Evolutionary conservation across 257 asterid species (phyloP).

Genomic region (Solanum paucissectum): DNA sequence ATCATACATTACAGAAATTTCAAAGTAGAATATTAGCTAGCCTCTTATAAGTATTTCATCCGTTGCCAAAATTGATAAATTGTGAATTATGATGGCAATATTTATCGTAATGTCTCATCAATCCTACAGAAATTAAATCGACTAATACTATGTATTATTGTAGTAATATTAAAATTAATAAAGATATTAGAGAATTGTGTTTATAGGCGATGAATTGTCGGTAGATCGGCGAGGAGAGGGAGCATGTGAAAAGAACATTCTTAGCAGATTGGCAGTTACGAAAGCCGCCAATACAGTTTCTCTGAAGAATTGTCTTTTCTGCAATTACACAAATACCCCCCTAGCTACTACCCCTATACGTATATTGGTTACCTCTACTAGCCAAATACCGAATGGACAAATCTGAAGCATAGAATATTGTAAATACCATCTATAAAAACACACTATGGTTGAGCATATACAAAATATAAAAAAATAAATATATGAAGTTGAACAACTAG

Average conservation of each 20-base stretch:
- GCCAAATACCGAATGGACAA: slow-evolving; percentile 1
- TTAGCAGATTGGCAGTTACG: slow-evolving; percentile 8
- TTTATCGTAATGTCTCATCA: too few relatives aligned
- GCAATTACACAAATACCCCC: background rate
- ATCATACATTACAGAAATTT: background rate
- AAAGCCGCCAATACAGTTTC: slow-evolving; percentile 21
- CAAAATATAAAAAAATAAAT: background rate
- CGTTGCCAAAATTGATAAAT: too few relatives aligned
- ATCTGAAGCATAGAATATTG: slow-evolving; percentile 18
- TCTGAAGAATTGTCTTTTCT: background rate
- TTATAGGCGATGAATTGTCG: background rate
- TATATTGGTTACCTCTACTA: slow-evolving; percentile 7
- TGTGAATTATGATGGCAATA: background rate
- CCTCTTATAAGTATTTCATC: too few relatives aligned
- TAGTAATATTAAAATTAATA: background rate
- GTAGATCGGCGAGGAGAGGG: slow-evolving; percentile 1
- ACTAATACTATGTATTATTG: background rate
- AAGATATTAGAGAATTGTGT: background rate
- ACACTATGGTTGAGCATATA: background rate
- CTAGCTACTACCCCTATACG: background rate
- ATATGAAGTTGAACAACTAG: background rate
- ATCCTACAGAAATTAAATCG: background rate
- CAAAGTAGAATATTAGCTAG: too few relatives aligned
- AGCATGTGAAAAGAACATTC: slow-evolving; percentile 31
- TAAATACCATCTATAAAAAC: background rate